A percentile compares a stretch with the other conserved stretches of the same genome.
phyloP scores from a whole-genome alignment of 108 stramenopile genomes.

The Cylindrotheca closterium region DNA sequence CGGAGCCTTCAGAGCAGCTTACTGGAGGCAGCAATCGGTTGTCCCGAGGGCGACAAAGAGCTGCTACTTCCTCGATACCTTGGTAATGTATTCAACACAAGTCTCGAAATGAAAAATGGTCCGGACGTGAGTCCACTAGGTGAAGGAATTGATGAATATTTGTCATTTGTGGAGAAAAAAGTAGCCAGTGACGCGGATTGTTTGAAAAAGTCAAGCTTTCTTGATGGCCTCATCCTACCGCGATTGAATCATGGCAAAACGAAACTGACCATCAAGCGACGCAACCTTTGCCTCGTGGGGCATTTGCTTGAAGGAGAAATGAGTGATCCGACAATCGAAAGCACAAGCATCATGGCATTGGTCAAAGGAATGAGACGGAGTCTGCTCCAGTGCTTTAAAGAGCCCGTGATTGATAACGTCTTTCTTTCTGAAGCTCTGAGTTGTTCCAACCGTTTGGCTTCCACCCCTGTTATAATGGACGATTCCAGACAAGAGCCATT shows the following conservation, averaged over 20 bases:
- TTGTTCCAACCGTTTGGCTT: neutral
- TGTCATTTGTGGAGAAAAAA: constrained; percentile 12
- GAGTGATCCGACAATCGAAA: neutral
- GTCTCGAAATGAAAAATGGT: too few relatives aligned
- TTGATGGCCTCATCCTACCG: constrained; percentile 1
- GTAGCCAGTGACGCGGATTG: neutral
- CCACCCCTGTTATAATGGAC: neutral
- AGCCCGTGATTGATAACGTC: neutral
- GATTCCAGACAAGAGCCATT: neutral
- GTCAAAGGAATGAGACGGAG: neutral
- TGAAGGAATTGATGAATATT: constrained; percentile 28
- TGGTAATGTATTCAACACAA: constrained; percentile 13
- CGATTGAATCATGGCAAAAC: neutral
- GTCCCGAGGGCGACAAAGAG: neutral
- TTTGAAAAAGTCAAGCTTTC: neutral
- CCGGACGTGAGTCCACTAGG: constrained; percentile 21
- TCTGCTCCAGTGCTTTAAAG: neutral
- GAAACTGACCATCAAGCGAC: neutral
- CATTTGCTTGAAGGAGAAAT: neutral
- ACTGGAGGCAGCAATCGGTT: constrained; percentile 11
- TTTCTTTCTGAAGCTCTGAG: neutral
- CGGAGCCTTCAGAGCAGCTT: constrained; percentile 18
- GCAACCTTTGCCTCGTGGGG: neutral
- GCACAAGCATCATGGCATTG: neutral
- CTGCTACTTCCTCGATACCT: neutral